These are phyloP conservation scores for Russula emetica DNA, from an alignment of 768 basidiomycete genomes.

Conservation along the genomic window DNA sequence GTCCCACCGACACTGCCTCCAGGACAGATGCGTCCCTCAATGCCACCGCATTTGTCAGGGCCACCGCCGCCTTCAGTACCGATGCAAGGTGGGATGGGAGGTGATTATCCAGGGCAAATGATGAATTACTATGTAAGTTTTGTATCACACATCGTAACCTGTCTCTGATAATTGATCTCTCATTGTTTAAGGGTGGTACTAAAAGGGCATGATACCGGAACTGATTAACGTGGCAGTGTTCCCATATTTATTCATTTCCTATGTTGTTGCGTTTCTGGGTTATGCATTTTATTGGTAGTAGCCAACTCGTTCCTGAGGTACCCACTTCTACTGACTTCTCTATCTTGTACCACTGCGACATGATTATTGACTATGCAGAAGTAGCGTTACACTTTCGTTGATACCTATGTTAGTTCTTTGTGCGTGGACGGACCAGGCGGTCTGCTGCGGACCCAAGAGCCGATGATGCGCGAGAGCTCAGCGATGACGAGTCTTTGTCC, in stretches of 20 bases:
- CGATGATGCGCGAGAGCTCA: conserved; percentile 33
- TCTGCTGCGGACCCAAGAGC: conserved; percentile 30
- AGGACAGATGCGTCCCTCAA: conserved; percentile 43
- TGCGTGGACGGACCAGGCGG: conserved; percentile 30
- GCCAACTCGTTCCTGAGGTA: conserved; percentile 7
- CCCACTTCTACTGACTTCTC: conserved; percentile 6
- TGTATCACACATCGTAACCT: neutral
- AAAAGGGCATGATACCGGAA: conserved; percentile 19
- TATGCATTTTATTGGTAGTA: conserved; percentile 6
- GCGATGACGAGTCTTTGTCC: conserved; percentile 30
- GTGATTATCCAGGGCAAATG: conserved; percentile 52
- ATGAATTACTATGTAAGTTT: conserved; percentile 63
- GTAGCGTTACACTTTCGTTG: too few relatives aligned
- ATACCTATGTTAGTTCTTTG: too few relatives aligned
- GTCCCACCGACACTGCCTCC: conserved; percentile 35
- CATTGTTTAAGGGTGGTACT: neutral
- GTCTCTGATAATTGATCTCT: neutral
- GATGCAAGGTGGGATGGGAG: conserved; percentile 24
- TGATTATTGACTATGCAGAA: neutral
- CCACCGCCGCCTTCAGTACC: conserved; percentile 33
- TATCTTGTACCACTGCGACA: neutral
- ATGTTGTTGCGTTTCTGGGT: conserved; percentile 13
- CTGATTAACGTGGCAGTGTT: neutral
- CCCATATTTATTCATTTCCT: conserved; percentile 20
- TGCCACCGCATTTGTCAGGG: conserved; percentile 43